These are phyloP conservation scores for Fusarium sp. DNA, from an alignment of 2,329 filamentous ascomycete genomes.

Conservation along the genomic window DNA sequence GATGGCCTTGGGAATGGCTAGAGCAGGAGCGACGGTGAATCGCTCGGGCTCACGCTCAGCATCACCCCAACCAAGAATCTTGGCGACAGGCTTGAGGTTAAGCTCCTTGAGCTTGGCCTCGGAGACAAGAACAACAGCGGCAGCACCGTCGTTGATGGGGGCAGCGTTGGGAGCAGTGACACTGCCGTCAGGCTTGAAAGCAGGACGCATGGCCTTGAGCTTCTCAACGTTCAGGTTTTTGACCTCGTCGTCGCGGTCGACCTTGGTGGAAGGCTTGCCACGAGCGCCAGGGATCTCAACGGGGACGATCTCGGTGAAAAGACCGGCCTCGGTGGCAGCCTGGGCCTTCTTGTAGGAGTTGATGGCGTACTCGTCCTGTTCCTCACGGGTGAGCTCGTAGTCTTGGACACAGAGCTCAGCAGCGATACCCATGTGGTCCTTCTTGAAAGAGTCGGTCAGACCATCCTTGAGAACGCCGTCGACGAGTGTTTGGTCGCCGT, in stretches of 20 bases:
- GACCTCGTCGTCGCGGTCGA: conserved; percentile 93
- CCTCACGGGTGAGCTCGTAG: conserved; percentile 82
- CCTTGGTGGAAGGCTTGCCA: conserved; percentile 85
- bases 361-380: conserved; percentile 97
- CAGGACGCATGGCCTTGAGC: conserved; percentile 86
- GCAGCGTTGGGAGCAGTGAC: conserved; percentile 97
- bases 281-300: conserved; percentile 89
- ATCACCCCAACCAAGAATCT: conserved; percentile 98
- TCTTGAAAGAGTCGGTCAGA: conserved; percentile 92
- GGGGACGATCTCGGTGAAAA: conserved; percentile 91
- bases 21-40: conserved; percentile 93
- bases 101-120: conserved; percentile 95
- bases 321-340: conserved; percentile 82
- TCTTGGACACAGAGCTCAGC: conserved; percentile 93
- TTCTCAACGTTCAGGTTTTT: conserved; percentile 92
- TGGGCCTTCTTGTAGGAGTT: conserved; percentile 94
- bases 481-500: conserved; percentile 88
- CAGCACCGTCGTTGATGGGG: conserved; percentile 93
- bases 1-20: conserved; percentile 97
- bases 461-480: conserved; percentile 96
- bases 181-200: conserved; percentile 85
- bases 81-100: conserved; percentile 89
- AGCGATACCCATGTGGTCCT: conserved; percentile 96
- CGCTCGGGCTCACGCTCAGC: conserved; percentile 91
- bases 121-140: conserved; percentile 92